A percentile compares a stretch with the other conserved stretches of the same genome.
Conservation (phyloP, 2,329 filamentous ascomycete species). For the Ceratocystis variospora region DNA sequence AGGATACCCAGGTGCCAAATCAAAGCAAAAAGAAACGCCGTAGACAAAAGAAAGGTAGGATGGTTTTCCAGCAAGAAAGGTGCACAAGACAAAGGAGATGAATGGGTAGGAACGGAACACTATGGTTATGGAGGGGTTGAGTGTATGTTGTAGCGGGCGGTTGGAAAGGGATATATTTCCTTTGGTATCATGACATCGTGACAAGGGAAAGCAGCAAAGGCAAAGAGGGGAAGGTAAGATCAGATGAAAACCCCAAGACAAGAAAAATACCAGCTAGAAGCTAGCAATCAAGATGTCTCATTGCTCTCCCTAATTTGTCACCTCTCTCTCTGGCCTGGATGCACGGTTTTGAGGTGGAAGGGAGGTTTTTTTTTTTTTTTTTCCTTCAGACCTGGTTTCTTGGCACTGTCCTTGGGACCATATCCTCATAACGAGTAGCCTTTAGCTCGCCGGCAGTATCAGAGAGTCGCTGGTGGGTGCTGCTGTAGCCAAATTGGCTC, state of each 20-base stretch:
- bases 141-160: background rate
- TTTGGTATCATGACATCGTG: constrained; percentile 18
- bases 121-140: background rate
- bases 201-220: constrained; percentile 8
- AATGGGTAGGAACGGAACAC: background rate
- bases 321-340: background rate
- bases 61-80: background rate
- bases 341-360: background rate
- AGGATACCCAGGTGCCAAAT: background rate
- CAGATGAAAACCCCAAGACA: background rate
- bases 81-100: background rate
- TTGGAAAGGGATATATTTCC: constrained; percentile 1
- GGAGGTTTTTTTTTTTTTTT: background rate
- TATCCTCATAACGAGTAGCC: constrained; percentile 43
- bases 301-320: background rate
- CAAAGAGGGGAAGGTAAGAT: background rate
- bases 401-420: constrained; percentile 39
- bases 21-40: background rate
- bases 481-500: constrained; percentile 23
- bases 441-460: constrained; percentile 30
- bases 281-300: background rate
- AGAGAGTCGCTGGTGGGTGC: constrained; percentile 14
- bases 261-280: background rate
- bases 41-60: background rate
- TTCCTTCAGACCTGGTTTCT: constrained; percentile 29